Base-by-base conservation (phyloP, 2,329 filamentous ascomycete genomes). In the Tolypocladium cylindrosporum region DNA sequence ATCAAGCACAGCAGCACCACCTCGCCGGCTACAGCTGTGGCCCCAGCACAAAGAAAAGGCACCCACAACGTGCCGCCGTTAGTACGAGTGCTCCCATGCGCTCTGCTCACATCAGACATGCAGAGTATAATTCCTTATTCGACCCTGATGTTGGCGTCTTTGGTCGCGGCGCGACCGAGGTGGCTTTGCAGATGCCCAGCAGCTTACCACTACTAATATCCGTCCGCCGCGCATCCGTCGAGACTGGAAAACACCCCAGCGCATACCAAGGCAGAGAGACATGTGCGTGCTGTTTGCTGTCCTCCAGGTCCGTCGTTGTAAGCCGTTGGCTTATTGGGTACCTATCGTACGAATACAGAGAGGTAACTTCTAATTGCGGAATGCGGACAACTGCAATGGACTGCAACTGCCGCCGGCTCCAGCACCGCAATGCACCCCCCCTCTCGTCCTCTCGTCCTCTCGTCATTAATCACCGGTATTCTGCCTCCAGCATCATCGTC, bases 21-120 rank as follows among this genome's bases (percentile, higher is more conserved):
- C 19, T 41, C 41, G 13, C 42, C 42, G 31, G 31, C 31, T 34
- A 27, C 42, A 11, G 5, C 9, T 10, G 14, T 24, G 14, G 43
- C 43, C 21, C 27, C 45, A 34, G 45, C 45, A 31, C 45, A 50
- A n/a, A 8, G 48, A 16, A 34, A 34, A n/a, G 48, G 31, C 48
- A 11, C 48, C 43, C 24, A 19, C 7, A 48, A 31, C 43, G 24
- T 48, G 14, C 21, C 21, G 42, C 21, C 21, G 42, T 11, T 11
- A 31, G 45, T 16, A 14, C 13, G 3, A 31, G 45, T 16, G 14
- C 13, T 21, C 42, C 42, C 52, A 59, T 54, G 41, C 55, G 51
- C 58, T 57, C 37, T 54, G 34, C 24, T 4, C 43, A 48, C 58
- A 56, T 59, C 57, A 58, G 57, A 56, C 59, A 56, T 60, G 59